phyloP scores from a whole-genome alignment of 805 yeast species.

The Metschnikowia cubensis region DNA sequence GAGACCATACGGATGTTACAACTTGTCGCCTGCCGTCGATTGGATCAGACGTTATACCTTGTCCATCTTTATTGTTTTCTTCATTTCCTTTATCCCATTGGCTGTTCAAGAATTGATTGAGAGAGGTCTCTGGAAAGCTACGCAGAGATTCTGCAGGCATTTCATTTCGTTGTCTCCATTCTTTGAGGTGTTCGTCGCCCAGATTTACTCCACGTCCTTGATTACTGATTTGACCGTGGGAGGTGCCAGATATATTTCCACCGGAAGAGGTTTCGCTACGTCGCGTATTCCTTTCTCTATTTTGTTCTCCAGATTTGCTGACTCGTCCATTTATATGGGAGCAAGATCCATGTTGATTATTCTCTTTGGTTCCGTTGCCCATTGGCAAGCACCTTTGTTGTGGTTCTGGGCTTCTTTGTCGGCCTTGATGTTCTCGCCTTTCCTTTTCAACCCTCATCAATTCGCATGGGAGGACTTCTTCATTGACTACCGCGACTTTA shows the following conservation, averaged over 20 bases:
- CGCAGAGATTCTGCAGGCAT: constrained; percentile 60
- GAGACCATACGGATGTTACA: constrained; percentile 66
- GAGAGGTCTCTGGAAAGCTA: constrained; percentile 68
- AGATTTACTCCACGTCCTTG: constrained; percentile 68
- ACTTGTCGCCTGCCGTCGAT: constrained; percentile 62
- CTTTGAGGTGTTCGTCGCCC: constrained; percentile 77
- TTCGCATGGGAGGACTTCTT: constrained; percentile 67
- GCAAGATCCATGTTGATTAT: constrained; percentile 70
- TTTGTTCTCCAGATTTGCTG: constrained; percentile 64
- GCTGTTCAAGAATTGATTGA: constrained; percentile 75
- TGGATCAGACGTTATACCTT: constrained; percentile 74
- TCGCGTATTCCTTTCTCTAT: constrained; percentile 61
- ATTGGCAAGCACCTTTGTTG: constrained; percentile 57
- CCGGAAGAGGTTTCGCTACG: constrained; percentile 82
- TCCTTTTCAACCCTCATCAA: constrained; percentile 74
- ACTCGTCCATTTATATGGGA: constrained; percentile 74
- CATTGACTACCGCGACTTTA: constrained; percentile 57
- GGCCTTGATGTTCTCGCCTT: constrained; percentile 67
- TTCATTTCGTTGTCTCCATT: constrained; percentile 68
- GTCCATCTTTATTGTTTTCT: constrained; percentile 71
- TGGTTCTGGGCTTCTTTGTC: constrained; percentile 73
- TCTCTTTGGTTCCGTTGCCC: constrained; percentile 51
- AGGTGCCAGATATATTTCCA: constrained; percentile 78
- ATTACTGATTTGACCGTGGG: constrained; percentile 67
- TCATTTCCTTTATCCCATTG: constrained; percentile 70